Conservation (phyloP, 1,284 basidiomycete genomes). For the Lentinula novae-zelandiae region DNA sequence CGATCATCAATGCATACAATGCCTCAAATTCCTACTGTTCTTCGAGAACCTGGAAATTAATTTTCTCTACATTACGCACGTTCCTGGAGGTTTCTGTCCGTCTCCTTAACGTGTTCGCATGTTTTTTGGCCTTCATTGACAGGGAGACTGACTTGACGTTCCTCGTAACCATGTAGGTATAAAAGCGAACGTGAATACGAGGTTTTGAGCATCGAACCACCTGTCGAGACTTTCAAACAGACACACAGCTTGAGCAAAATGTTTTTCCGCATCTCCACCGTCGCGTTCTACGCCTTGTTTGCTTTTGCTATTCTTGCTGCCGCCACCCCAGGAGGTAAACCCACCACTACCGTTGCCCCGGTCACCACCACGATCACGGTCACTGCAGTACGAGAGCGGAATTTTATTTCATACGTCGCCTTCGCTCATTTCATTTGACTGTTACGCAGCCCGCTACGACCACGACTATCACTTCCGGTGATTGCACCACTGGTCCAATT, state of each 20-base stretch:
- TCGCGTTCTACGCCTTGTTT: constrained; percentile 21
- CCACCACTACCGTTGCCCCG: neutral
- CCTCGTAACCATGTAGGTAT: neutral
- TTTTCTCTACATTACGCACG: neutral
- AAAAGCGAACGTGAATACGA: neutral
- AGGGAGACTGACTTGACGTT: neutral
- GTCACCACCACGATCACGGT: neutral
- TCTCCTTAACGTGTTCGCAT: no score
- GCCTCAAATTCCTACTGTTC: neutral
- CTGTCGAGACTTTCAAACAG: neutral
- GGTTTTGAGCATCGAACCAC: neutral
- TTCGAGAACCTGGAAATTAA: neutral
- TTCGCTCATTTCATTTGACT: neutral
- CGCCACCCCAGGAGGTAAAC: constrained; percentile 18
- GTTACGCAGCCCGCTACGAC: neutral
- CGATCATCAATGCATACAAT: neutral
- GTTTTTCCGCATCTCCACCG: constrained; percentile 24
- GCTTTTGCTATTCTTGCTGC: constrained; percentile 24
- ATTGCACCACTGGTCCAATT: constrained; percentile 27
- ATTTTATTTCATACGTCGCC: neutral
- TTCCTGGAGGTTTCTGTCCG: no score
- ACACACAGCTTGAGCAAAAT: constrained; percentile 6
- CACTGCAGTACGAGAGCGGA: constrained; percentile 3
- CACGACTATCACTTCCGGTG: constrained; percentile 4
- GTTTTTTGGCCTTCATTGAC: neutral